Evolutionary conservation across 2,329 filamentous ascomycete species (phyloP), one percentile per base, ranked within the genome.

Genomic region (Pseudogymnoascus sp.): DNA sequence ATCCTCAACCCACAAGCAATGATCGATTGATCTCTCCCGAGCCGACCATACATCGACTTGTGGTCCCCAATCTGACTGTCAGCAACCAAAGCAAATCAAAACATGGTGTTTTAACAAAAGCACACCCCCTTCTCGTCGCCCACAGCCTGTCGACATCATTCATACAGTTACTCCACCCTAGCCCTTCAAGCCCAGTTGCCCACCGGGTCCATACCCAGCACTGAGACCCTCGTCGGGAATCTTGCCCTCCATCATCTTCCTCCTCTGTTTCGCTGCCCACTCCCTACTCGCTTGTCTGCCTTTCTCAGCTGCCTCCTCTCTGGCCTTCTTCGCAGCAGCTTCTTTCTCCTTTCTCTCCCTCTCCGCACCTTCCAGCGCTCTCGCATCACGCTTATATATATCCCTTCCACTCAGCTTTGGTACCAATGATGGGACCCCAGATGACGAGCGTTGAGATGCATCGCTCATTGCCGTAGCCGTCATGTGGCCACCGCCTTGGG

Each of bases 221-320:
- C 61, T 62, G 63, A 70, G 59, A 9, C 68, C 67, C 59, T 68
- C 69, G 9, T 71, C 69, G 8, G 36, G 5, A 60, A 40, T 60
- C 34, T 38, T 60, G 42, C 63, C 62, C 31, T 67, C 67, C 46
- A 64, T 60, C 53, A 66, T 37, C 61, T 68, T 73, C 62, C 65
- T 72, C 63, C 67, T 67, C 70, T 83, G 81, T 73, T 81, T 85
- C 70, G 86, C 83, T 9, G 84, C 84, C 84, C 85, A 87, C 68
- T 86, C 82, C 36, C 84, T 79, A 67, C 84, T 84, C 64, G 82
- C 78, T 70, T 79, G 77, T 62, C 85, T 79, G 62, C 83, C 84
- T 69, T 82, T 78, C 72, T 88, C 84, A 8, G 85, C 84, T 23
- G 85, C 85, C 68, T 85, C 77, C 68, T 85, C 80, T 49, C 85